Evolutionary conservation across 176 grass and related monocot genomes (phyloP), one percentile per base, ranked within the genome.

Genomic region (Bromus sterilis): DNA sequence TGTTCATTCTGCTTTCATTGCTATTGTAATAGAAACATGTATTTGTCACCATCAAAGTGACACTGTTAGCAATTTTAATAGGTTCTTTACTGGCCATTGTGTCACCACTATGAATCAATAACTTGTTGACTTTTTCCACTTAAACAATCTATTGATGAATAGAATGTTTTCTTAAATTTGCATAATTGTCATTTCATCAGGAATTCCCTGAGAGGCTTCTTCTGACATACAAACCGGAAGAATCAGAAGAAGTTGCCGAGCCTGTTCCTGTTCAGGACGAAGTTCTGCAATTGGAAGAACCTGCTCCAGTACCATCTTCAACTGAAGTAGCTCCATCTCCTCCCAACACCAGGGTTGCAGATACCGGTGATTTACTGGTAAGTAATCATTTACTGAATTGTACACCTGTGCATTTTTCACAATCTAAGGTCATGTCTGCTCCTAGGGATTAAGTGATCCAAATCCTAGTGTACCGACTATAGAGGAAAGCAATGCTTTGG

Each of bases 181-280:
- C 33, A 26, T 65, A 21, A 55, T 40, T 82, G 4, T 59, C 89
- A 41, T 87, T 88, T 75, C 9, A 87, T 35, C 77, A 99, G 96
- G 93, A 99, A 33, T 89, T 95, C 80, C 93, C 96, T 31, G 93
- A 95, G 88, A 91, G 93, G 51, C 96, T 95, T 71, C 96, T 95
- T 77, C 71, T 99, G 35, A 95, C 96, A 56, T 99, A 99, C 86
- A 95, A 95, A 90, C 84, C 87, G 16, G 89, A 91, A 71, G 81
- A 89, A 79, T 56, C 78, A 91, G 88, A 98, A 78, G 76, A 66
- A 82, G 73, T 61, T 56, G 56, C 82, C 55, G 88, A 86, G 40
- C 61, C 66, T 89, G 63, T 85, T 37, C 56, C 81, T 80, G 77
- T 42, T 44, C 78, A 87, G 60, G 90, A 93, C 39, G 90, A 94